These are phyloP conservation scores for Pseudogymnoascus sp. DNA, from an alignment of 2,329 filamentous ascomycete species.

Conservation along the genomic window DNA sequence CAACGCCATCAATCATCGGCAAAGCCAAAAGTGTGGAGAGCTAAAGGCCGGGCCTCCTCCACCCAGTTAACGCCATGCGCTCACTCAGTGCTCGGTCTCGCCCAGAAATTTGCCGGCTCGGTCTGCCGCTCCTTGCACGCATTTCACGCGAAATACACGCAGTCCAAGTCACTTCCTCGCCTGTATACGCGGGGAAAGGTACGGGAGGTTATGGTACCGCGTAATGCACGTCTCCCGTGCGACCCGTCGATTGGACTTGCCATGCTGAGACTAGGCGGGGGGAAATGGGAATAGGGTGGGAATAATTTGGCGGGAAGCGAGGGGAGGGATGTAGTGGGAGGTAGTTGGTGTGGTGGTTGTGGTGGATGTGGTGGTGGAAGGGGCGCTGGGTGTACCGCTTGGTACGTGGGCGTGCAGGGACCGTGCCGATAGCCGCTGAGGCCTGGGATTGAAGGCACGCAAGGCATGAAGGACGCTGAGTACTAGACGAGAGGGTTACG, in stretches of 20 bases:
- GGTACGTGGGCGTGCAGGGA: not conserved
- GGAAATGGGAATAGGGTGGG: not conserved
- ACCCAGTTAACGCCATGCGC: not conserved
- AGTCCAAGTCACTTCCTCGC: not conserved
- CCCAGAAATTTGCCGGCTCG: not conserved
- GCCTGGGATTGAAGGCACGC: not conserved
- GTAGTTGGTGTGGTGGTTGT: not conserved
- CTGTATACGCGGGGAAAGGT: not conserved
- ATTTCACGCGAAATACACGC: not conserved
- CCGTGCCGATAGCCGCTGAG: not conserved
- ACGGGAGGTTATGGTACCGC: fast-evolving
- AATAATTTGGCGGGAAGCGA: not conserved
- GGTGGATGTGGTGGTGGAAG: not conserved
- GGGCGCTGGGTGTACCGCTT: too few species aligned
- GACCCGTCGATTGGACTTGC: not conserved
- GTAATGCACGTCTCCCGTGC: not conserved
- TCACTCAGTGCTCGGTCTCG: not conserved
- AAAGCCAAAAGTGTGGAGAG: not conserved
- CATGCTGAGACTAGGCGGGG: not conserved
- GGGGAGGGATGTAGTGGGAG: not conserved
- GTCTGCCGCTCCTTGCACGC: not conserved
- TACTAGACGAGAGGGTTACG: not conserved
- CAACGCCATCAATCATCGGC: too few species aligned
- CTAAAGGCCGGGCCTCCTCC: too few species aligned
- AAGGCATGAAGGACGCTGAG: too few species aligned